Conservation (phyloP, 164 flowering plant genomes). For the Berberis thunbergii region DNA sequence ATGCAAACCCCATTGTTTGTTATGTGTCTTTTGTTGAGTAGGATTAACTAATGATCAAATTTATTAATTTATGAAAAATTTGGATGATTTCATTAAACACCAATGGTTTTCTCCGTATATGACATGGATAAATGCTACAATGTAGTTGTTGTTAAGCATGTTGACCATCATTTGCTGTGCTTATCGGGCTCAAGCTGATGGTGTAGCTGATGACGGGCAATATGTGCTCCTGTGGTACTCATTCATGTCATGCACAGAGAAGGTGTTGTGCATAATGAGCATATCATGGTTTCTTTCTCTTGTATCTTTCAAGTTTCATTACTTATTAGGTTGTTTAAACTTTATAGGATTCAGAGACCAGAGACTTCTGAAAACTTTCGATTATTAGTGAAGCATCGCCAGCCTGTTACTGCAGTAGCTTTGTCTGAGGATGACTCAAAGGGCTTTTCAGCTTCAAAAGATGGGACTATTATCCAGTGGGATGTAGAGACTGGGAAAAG, state of each 20-base stretch:
- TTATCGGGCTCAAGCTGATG: background rate
- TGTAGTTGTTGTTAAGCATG: background rate
- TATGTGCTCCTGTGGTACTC: background rate
- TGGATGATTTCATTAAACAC: background rate
- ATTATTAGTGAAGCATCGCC: slow-evolving; percentile 56
- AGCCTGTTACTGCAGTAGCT: slow-evolving; percentile 77
- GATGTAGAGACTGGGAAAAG: slow-evolving; percentile 72
- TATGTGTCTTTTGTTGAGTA: background rate
- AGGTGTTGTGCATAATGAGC: background rate
- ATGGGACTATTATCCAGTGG: slow-evolving; percentile 83
- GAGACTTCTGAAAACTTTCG: slow-evolving; percentile 40
- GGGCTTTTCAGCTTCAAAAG: slow-evolving; percentile 94
- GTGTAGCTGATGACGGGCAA: background rate
- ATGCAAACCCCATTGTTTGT: background rate
- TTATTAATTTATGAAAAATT: background rate
- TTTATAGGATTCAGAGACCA: slow-evolving; percentile 59
- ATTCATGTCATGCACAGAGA: background rate
- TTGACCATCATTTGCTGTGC: background rate
- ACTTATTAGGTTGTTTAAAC: slow-evolving; percentile 5
- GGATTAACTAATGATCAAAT: background rate
- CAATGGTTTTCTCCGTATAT: background rate
- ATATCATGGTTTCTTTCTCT: background rate
- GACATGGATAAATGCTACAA: background rate
- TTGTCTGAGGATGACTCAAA: slow-evolving; percentile 66
- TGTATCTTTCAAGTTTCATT: background rate